phyloP scores from a whole-genome alignment of 345 rosid genomes.

The Euphorbia tirucalli region DNA sequence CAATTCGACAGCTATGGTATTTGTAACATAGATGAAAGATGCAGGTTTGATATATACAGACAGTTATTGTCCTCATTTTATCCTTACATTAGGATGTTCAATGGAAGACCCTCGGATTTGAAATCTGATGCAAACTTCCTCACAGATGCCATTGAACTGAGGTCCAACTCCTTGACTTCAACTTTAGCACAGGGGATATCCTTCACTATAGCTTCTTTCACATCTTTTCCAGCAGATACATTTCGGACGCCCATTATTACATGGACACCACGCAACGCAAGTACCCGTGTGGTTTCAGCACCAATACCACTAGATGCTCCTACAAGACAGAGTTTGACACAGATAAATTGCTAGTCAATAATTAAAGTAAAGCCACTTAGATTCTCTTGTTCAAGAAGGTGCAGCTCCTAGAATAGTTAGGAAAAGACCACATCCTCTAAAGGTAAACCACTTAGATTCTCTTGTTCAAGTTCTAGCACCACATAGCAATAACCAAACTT shows the following conservation, averaged over 20 bases:
- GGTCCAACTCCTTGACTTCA: constrained; percentile 75
- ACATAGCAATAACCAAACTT: too few species aligned
- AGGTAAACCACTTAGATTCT: background rate
- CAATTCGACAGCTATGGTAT: background rate
- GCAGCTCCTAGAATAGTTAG: background rate
- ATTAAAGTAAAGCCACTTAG: too few species aligned
- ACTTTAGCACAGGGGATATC: constrained; percentile 55
- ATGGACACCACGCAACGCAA: constrained; percentile 71
- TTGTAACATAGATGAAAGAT: background rate
- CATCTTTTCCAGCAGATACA: constrained; percentile 50
- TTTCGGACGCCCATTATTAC: constrained; percentile 70
- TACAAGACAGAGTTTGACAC: constrained; percentile 17
- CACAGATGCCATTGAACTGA: constrained; percentile 65
- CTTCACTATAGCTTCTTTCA: constrained; percentile 54
- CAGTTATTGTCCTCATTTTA: background rate
- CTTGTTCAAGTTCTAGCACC: background rate
- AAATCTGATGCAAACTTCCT: constrained; percentile 56
- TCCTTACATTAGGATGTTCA: constrained; percentile 60
- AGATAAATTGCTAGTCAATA: background rate
- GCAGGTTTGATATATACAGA: background rate
- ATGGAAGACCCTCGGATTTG: constrained; percentile 51
- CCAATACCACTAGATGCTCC: constrained; percentile 88
- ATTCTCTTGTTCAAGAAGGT: background rate
- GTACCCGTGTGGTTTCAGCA: constrained; percentile 65
- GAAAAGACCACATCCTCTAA: too few species aligned